Evolutionary conservation across 768 basidiomycete genomes (phyloP), one percentile per base, ranked within the genome.

Genomic region (Lactarius vividus): DNA sequence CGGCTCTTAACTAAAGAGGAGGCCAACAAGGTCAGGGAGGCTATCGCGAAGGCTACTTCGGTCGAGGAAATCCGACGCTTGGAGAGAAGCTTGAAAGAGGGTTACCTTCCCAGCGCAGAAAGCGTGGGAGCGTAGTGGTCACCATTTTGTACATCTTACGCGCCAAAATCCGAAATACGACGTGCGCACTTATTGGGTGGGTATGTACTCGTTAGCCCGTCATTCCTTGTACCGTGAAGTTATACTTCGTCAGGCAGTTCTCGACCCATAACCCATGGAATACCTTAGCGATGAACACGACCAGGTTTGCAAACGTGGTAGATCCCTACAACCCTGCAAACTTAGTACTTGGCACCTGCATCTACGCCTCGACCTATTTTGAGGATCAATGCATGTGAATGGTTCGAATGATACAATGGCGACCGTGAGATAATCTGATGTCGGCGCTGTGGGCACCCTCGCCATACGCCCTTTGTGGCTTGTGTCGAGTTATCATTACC

Each of bases 1-100:
- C 84, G 94, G 59, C 77, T 96, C 66, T 89, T 96, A 87, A 93
- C 92, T 31, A 92, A 91, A 74, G 93, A 95, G 75, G 94, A 96
- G 72, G 91, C 88, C 72, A 91, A 92, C 71, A 87, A 86, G 69
- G 91, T 96, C 68, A 89, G 87, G 75, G 85, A 87, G 37, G 94
- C 94, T 20, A 95, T 96, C 70, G 89, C 90, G 68, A 88, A 87
- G 69, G 94, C 94, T n/a, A 91, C 88, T 39, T 94, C 91, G 57
- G 85, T 93, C 70, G 94, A 96, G 74, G 94, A 96, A 77, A 88
- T 96, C 72, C 84, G 89, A 76, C 84, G 85, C 72, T 74, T 95
- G 70, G 92, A 95, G 77, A 84, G 91, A 78, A 89, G 85, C 74
- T 76, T 94, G 71, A 84, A 85, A 72, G 93, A 95, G 73, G 94